Conservation (phyloP, 1,139 yeast genomes). For the Diutina rugosa region DNA sequence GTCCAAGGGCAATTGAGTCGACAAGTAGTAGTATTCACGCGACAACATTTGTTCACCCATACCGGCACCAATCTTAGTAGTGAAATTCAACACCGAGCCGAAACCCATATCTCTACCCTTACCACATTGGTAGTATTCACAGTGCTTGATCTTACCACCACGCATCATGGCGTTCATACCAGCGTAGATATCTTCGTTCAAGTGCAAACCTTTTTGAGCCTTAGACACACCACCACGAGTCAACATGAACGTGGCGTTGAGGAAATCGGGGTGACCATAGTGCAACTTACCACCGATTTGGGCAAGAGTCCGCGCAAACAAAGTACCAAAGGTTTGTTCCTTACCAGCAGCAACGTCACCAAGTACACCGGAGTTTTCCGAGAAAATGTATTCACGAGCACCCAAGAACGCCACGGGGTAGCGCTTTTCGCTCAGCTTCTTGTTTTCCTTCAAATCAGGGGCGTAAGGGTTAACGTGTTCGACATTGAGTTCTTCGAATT, state of each 20-base stretch:
- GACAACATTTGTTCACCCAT: conserved; percentile 99
- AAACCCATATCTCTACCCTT: conserved; percentile 99
- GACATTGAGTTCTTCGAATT: conserved; percentile 88
- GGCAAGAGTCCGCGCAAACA: conserved; percentile 94
- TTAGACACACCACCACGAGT: conserved; percentile 99
- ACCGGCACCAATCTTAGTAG: conserved; percentile 99
- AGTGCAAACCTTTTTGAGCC: conserved; percentile 96
- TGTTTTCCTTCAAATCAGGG: conserved; percentile 33
- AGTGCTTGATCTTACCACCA: conserved; percentile 98
- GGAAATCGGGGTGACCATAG: conserved; percentile 99
- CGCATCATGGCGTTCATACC: conserved; percentile 97
- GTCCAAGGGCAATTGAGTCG: conserved; percentile 94
- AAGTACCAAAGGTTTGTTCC: conserved; percentile 98
- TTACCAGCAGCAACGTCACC: conserved; percentile 99
- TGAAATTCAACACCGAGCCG: conserved; percentile 95
- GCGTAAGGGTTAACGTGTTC: conserved; percentile 79
- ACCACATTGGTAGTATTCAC: conserved; percentile 99
- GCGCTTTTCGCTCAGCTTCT: conserved; percentile 13
- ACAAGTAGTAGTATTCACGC: conserved; percentile 93
- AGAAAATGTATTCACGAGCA: conserved; percentile 98
- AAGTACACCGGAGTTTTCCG: conserved; percentile 95
- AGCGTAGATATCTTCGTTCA: conserved; percentile 98
- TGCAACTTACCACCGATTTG: conserved; percentile 98
- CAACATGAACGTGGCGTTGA: conserved; percentile 86
- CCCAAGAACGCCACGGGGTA: conserved; percentile 97